Base-by-base conservation (phyloP, 495 filamentous ascomycete genomes). In the Neurospora sp. region DNA sequence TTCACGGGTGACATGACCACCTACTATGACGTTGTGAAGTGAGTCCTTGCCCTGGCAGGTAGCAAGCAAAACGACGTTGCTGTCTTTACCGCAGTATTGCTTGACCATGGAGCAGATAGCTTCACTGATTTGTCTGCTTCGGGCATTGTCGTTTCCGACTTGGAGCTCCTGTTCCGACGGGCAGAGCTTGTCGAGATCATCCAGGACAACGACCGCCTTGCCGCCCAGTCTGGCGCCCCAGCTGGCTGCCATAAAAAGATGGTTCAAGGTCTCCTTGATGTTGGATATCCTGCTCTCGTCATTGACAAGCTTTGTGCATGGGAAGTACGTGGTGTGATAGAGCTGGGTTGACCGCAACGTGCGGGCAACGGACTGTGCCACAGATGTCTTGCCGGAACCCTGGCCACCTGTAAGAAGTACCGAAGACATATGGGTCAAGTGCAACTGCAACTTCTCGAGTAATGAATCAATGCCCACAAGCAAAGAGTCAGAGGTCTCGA, bases 31-130 rank as follows among this genome's bases (percentile, higher is more conserved):
- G 74, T 91, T 92, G 78, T 96, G 92, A 61, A 97, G 80, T 3
- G 91, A 91, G 70, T 98, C 96, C 80, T 98, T 98, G 27, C 91
- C 90, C 79, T 97, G 93, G 10, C 94, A 93, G 22, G 95, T 98
- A n/a, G 92, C 94, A 40, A 97, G 86, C 16, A 98, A 83, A 39
- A 96, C 91, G 27, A 98, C 91, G 4, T 91, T 90, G 73, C 89
- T 94, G 59, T 92, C 90, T 48, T 80, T 76, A 5, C 80, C 82
- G 74, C 94, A 97, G 76, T 92, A 95, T 75, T 97, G 92, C 71
- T 90, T 88, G 0, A 93, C 92, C 76, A 94, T 89, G 3, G 91
- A 88, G 78, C 94, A 93, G 27, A 99, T 85, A 3, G 93, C 86
- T 79, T 98, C 96, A 79, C 94, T 97, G 73, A 97, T 89, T 74